Evolutionary conservation across 257 asterid species (phyloP), one percentile per base, ranked within the genome.

Genomic region (Capsicum pubescens): DNA sequence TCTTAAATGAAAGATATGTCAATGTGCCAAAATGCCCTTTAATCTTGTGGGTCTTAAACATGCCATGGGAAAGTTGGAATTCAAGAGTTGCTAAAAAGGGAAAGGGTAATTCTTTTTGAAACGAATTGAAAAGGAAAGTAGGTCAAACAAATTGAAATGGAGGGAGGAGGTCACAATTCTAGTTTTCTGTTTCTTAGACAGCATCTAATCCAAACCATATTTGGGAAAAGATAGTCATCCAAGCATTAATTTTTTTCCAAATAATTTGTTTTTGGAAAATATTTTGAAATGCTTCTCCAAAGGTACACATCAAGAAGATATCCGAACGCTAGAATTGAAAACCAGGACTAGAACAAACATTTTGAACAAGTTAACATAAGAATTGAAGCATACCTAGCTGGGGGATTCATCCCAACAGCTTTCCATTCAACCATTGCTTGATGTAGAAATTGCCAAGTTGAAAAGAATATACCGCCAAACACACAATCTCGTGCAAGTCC

Each of bases 361-460:
- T 48, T 74, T 19, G 7, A 32, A 7, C 15, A 16, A 14, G 78
- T 21, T 67, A 68, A 58, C 59, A 61, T 15, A 84, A 35, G 79
- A 70, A 79, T 17, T 48, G 82, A 68, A 70, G 80, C 64, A 79
- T 84, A 96, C 99, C 99, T 97, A 77, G 98, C 97, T 64, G 90
- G 84, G 55, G 99, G 98, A 78, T 90, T 86, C 97, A 97, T 93
- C 84, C 95, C 92, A 80, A 91, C 97, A 84, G 98, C 98, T 92
- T 93, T 97, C 99, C 99, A 97, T 57, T 90, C 91, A 83, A 92
- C 87, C 94, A 93, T 91, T 66, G 89, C 93, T 80, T 81, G 87
- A 87, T 93, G 94, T 42, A 93, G 85, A 87, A 93, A 84, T 84
- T 93, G 94, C 99, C 99, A 97, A 83, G 91, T 91, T 39, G 97